phyloP scores from a whole-genome alignment of 176 grass and related monocot species.

The Musa acuminata region DNA sequence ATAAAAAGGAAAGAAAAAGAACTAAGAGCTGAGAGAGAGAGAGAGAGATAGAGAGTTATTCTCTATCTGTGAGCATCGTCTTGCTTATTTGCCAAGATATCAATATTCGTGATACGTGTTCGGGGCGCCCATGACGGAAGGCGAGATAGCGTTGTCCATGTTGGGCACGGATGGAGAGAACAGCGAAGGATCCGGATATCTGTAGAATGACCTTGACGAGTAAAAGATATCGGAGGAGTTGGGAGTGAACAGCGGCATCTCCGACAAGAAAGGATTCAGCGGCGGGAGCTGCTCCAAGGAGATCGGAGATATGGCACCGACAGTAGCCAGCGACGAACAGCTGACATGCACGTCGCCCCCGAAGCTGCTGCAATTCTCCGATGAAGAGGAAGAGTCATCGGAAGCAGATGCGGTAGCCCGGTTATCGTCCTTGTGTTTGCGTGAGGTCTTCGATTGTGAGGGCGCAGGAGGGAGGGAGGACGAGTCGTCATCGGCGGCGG shows the following conservation, averaged over 20 bases:
- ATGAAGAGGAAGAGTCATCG: conserved; percentile 1
- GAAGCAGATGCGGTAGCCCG: too few relatives aligned
- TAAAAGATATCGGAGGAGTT: too few relatives aligned
- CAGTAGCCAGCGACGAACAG: neutral
- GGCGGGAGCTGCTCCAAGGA: neutral
- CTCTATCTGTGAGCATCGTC: too few relatives aligned
- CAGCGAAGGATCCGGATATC: neutral
- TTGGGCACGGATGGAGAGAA: too few relatives aligned
- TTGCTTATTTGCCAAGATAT: neutral
- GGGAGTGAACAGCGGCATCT: neutral
- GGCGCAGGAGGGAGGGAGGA: too few relatives aligned
- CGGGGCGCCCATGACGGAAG: neutral
- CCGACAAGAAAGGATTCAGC: neutral
- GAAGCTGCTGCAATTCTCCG: too few relatives aligned
- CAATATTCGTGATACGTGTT: neutral
- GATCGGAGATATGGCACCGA: neutral
- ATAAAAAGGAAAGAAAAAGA: too few relatives aligned
- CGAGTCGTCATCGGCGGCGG: neutral
- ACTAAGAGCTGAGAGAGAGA: too few relatives aligned
- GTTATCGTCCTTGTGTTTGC: too few relatives aligned
- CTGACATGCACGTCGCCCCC: neutral
- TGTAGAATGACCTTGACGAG: neutral
- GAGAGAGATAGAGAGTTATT: too few relatives aligned
- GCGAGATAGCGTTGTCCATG: neutral
- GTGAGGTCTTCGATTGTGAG: too few relatives aligned